Evolutionary conservation across 2,329 filamentous ascomycete genomes (phyloP), one percentile per base, ranked within the genome.

Genomic region (Pezicula radicicola): DNA sequence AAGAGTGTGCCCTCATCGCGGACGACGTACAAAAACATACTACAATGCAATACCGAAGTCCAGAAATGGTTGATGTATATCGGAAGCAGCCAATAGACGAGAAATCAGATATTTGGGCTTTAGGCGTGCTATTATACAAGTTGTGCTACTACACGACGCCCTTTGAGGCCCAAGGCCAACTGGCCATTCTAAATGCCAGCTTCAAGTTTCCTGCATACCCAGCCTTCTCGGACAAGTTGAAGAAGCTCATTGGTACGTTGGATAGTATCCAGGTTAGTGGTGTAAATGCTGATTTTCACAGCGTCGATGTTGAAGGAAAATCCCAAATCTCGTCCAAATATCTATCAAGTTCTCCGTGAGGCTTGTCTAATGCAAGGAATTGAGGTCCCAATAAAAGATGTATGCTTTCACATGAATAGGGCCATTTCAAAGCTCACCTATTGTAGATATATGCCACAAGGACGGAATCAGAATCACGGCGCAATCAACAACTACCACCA

Each of bases 41-140:
- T 0, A 99, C 94, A 1, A 80, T 99, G 72, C 94, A 99, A 70
- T 99, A 99, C 69, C 83, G 94, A 60, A 97, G 93, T 68, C 94
- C 94, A 6, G 94, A 99, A 72, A 99, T 99, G 94, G 87, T 99
- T 55, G 94, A 99, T 66, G 94, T 99, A 21, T 99, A 97, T 72
- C 81, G 92, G 57, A 96, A 95, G 70, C 90, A 92, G 63, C 91
- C 94, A 1, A 96, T 99, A 66, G 91, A 99, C 66, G 94, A 99
- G 74, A 99, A 99, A 75, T 95, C 92, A 46, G 94, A 99, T 70
- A 97, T 99, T 28, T 99, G 66, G 94, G 94, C 94, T 1, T 74
- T 99, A 55, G 94, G 94, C 5, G 94, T 99, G 40, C 75, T 99
- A 53, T 73, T 99, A 50, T 99, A 99, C 77, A 99, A 99, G 76